phyloP scores from a whole-genome alignment of 306 rosid genomes.

The Sindora glabra region DNA sequence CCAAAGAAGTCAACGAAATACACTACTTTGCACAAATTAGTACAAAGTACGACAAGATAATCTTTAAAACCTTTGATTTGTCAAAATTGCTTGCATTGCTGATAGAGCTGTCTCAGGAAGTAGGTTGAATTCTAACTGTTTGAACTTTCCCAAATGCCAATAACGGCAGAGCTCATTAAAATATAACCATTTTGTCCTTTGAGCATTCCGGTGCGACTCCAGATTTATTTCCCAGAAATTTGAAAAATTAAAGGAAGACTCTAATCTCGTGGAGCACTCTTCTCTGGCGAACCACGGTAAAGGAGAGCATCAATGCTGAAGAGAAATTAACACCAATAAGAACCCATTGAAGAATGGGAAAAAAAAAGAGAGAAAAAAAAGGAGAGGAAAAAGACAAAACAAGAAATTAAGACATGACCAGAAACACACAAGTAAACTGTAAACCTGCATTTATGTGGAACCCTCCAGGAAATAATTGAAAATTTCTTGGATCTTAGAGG shows the following conservation, averaged over 20 bases:
- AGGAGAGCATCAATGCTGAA: slow-evolving; percentile 54
- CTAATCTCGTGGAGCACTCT: slow-evolving; percentile 13
- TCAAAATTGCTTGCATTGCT: too few species aligned
- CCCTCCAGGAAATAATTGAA: slow-evolving; percentile 65
- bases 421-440: slow-evolving; percentile 3
- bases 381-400: not conserved
- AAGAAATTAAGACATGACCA: not conserved
- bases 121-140: not conserved
- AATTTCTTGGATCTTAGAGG: slow-evolving; percentile 55
- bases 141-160: not conserved
- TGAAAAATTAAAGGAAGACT: not conserved
- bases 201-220: slow-evolving; percentile 7
- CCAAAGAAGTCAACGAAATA: too few species aligned
- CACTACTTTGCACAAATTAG: too few species aligned
- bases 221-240: not conserved
- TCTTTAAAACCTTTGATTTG: too few species aligned
- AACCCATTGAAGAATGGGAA: not conserved
- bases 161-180: not conserved
- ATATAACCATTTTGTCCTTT: not conserved
- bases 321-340: slow-evolving; percentile 13
- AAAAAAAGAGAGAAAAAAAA: slow-evolving; percentile 11
- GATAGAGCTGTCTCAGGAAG: not conserved
- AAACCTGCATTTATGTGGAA: slow-evolving; percentile 86
- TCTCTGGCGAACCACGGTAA: slow-evolving; percentile 22
- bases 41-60: too few species aligned